Evolutionary conservation across 1,284 basidiomycete genomes (phyloP), one percentile per base, ranked within the genome.

Genomic region (Melampsora americana): DNA sequence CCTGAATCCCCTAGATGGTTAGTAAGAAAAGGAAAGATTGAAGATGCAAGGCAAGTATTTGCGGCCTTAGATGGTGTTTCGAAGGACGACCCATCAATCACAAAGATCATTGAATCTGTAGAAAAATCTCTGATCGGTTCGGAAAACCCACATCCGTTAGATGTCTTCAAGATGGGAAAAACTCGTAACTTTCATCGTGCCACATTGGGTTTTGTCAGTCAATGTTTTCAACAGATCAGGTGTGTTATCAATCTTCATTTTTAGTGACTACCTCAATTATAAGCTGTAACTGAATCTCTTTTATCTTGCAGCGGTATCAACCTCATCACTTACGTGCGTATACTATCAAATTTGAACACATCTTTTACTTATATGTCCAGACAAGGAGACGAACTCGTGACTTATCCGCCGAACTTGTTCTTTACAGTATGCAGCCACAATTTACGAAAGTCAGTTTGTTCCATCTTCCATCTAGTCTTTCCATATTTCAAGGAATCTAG

Each of bases 1-100:
- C 89, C 89, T 53, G 90, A 90, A 81, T 90, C 89, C 12, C 90
- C 89, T 14, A 85, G 90, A 82, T 91, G 84, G 89, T 86, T 90
- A 20, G 83, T 89, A 48, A 88, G 88, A 80, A 85, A 87, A 62
- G 87, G 87, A 20, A 85, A 87, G 53, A 84, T 87, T 67, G 86
- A 86, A 2, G 87, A 90, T 79, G 89, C 90, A 0, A 84, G 87
- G 65, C 85, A 86, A 3, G 88, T 90, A 50, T 87, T 90, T 70
- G 86, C 87, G 26, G 88, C 87, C 6, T 83, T 90, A 14, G 87
- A 89, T 48, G 85, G 87, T 75, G 87, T 87, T 69, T 85, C 86
- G 0, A 81, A 85, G 60, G 85, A 85, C 48, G 86, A 89, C 79
- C 82, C 85, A 2, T 83, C 84, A 12, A 87, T 90, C 0, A 85